Evolutionary conservation across 2,329 filamentous ascomycete genomes (phyloP), one percentile per base, ranked within the genome.

Genomic region (Botrytis galanthina): DNA sequence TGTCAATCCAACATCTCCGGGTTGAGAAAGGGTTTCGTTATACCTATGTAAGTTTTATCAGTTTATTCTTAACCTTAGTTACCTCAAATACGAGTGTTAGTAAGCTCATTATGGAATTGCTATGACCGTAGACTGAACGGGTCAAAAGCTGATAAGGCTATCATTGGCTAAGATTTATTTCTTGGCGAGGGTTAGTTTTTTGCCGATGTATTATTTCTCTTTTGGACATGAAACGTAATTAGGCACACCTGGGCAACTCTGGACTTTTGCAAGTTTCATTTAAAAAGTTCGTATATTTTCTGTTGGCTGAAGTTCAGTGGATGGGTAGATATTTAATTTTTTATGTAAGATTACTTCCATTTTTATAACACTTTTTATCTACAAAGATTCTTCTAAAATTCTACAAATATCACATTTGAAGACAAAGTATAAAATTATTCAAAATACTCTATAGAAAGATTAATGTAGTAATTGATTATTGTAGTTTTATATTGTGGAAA

Each of bases 401-500:
- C 16, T 26, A 18, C 4, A 16, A 16, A 26, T 42, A 18, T 7
- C 1, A 22, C 7, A 9, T 12, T 39, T 29, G 9, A 7, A 16
- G n/a, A 18, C 37, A 5, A 44, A 68, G 29, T 32, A 5, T 3
- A 26, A 7, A 32, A 32, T 32, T 3, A 16, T 22, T 57, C 3
- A 6, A 32, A 12, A 9, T 54, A 5, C 10, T 32, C 57, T 22
- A 10, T 18, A 10, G 26, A 32, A 12, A 5, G 1, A 4, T 18
- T 7, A 29, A 29, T 7, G 16, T 2, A 22, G 22, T 22, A 1
- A n/a, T 29, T 6, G 0, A 14, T n/a, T 51, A n/a, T n/a, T n/a
- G 1, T n/a, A 12, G 9, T 22, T 22, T 1, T 14, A n/a, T 9
- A 4, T 6, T 42, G 18, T 20, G 4, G 3, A 4, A 32, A 18